Evolutionary conservation across 2,329 filamentous ascomycete species (phyloP), one percentile per base, ranked within the genome.

Genomic region (Calonectria pseudoreteaudii): DNA sequence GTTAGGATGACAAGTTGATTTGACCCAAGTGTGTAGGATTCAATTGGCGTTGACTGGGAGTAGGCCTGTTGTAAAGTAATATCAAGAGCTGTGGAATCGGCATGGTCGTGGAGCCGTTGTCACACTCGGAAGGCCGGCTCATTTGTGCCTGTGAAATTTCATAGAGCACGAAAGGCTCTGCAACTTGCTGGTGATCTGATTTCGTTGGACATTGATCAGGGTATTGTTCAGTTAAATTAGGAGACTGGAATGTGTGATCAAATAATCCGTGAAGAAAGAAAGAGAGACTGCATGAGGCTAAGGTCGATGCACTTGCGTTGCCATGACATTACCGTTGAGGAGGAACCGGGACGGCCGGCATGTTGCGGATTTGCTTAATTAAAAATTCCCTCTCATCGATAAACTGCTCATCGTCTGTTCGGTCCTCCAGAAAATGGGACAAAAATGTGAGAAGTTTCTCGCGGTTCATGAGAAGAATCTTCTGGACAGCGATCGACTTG

Each of bases 391-490:
- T 95, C 88, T 99, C 97, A 82, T 99, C 97, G 78, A 96, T 97
- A 84, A 99, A 99, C 85, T 99, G 97, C 85, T 98, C 97, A 82
- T 99, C 97, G 78, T 99, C 97, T 38, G 94, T 98, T 70, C 97
- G 91, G 81, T 98, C 97, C 82, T 98, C 96, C 41, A 99, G 89
- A 82, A 99, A 99, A 76, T 94, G 94, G 10, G 95, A 94, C 67
- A 99, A 86, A 84, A 99, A 99, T 75, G 92, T 93, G 66, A 99
- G 88, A 23, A 99, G 89, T 80, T 96, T 94, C 77, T 98, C 96
- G 72, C 96, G 92, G 83, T 99, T 99, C 91, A 98, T 98, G 79
- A 98, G 93, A 76, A 99, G 87, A 81, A 99, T 98, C 83, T 96
- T 95, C 83, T 98, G 95, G 64, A 99, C 97, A 41, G 96, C 95